Conservation (phyloP, 192 early-diverging fungal species). For the Jimgerdemannia lactiflua region DNA sequence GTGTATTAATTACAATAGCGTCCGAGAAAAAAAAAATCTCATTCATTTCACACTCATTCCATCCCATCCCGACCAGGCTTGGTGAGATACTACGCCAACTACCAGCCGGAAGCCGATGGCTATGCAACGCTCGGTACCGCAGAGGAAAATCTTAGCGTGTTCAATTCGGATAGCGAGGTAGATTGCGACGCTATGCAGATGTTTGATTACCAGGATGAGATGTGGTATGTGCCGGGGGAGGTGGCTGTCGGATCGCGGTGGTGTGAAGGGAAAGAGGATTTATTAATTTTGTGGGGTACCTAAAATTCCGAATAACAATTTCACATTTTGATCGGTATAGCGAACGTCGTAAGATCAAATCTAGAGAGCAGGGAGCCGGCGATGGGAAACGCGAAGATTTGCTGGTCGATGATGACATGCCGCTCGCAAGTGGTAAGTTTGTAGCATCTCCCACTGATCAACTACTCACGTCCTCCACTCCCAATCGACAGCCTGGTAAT, state of each 20-base stretch:
- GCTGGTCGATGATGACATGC: background rate
- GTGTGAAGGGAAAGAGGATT: too few relatives aligned
- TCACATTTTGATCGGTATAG: background rate
- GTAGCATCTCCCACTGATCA: too few relatives aligned
- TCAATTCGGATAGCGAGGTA: background rate
- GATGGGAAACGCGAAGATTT: background rate
- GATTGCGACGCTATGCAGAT: background rate
- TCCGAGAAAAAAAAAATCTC: background rate
- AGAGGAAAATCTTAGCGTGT: background rate
- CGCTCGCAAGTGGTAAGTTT: background rate
- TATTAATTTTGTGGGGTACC: too few relatives aligned
- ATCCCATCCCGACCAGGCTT: background rate
- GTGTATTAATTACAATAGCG: too few relatives aligned
- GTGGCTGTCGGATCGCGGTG: too few relatives aligned
- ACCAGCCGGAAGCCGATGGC: background rate
- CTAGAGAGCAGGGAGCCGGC: background rate
- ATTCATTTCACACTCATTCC: background rate
- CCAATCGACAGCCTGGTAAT: conserved; percentile 35
- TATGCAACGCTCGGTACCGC: background rate
- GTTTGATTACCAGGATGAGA: background rate
- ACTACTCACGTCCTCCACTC: background rate
- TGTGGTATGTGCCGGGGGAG: background rate
- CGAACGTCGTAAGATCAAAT: background rate
- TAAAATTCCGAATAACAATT: background rate
- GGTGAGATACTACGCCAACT: background rate